Base-by-base conservation (phyloP, 768 basidiomycete genomes). In the Leccinum truebloodii region DNA sequence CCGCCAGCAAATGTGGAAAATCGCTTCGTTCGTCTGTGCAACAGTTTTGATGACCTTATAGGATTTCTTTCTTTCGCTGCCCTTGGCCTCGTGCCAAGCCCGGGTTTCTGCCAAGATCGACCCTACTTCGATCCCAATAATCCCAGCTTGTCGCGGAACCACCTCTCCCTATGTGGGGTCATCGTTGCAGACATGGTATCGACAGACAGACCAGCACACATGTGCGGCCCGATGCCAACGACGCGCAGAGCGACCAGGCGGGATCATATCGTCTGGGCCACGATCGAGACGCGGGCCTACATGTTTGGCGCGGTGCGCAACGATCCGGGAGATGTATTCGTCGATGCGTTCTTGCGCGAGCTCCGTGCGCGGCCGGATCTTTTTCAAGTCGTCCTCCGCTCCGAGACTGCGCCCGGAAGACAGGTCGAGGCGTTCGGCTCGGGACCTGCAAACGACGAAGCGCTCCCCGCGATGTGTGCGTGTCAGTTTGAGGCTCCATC, bases 271-370 rank as follows among this genome's bases (percentile, higher is more conserved):
- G 63, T 65, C 7, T 75, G 74, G 74, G 46, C 48, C 9, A 65
- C 74, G 54, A 0, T 68, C 18, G 65, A 73, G 35, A 10, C 16
- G 2, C 65, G 74, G 9, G 55, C 62, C 4, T 67, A 71, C 57
- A 65, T 76, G 55, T 76, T 76, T 30, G 74, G 75, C 2, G 75
- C 74, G 6, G 26, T 76, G 28, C 64, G 65, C 28, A 65, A 71
- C 54, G 70, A 75, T 16, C 65, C 41, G n/a, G 41, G 53, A 1
- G 69, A 74, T 55, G 30, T 48, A 1, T 75, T 76, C 49, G 60
- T 65, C 4, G 50, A 60, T 0, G 66, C 69, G 9, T 76, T 76
- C 37, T 53, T 76, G 1, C 54, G 58, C 22, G 71, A 74, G 22
- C 68, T 76, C 18, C 64, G 69, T n/a, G 65, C 64, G 1, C 69